Percentiles rank a stretch among this genome's conserved stretches.
Evolutionary conservation across 2,329 filamentous ascomycete species (phyloP).

Genomic region (Diaporthe caulivora): DNA sequence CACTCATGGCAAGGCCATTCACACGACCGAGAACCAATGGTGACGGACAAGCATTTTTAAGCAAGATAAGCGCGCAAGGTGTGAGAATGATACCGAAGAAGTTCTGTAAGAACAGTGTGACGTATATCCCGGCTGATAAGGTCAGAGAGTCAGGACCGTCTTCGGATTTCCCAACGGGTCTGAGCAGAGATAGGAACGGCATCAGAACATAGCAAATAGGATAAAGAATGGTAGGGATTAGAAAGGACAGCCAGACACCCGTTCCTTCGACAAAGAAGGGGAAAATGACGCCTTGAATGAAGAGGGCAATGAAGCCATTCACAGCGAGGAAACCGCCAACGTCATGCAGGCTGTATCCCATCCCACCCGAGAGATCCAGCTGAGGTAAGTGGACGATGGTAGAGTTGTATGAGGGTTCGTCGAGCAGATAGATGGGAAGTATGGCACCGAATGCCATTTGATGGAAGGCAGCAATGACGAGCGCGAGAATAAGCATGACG

Average conservation of each 20-base stretch:
- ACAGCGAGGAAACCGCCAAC: slow-evolving; percentile 77
- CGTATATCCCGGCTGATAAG: slow-evolving; percentile 73
- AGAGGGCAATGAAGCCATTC: slow-evolving; percentile 76
- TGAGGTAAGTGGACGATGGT: slow-evolving; percentile 15
- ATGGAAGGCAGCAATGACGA: slow-evolving; percentile 58
- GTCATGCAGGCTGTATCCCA: slow-evolving; percentile 74
- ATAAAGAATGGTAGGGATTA: slow-evolving; percentile 74
- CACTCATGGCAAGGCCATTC: slow-evolving; percentile 79
- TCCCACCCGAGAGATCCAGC: slow-evolving; percentile 67
- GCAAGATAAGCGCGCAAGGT: slow-evolving; percentile 76
- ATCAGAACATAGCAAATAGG: slow-evolving; percentile 77
- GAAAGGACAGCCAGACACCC: slow-evolving; percentile 76
- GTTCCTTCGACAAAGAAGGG: slow-evolving; percentile 58
- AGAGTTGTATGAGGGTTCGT: slow-evolving; percentile 46
- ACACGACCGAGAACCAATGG: slow-evolving; percentile 75
- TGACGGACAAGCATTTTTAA: slow-evolving; percentile 78
- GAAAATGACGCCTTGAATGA: slow-evolving; percentile 76
- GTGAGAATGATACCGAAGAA: slow-evolving; percentile 77
- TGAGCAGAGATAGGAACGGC: slow-evolving; percentile 74
- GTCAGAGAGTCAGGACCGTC: slow-evolving; percentile 43
- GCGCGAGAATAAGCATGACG: slow-evolving; percentile 55
- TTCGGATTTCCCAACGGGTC: slow-evolving; percentile 45
- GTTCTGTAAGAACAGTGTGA: slow-evolving; percentile 74
- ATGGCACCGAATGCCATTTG: slow-evolving; percentile 59
- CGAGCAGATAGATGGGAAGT: slow-evolving; percentile 58